Conservation (phyloP, 2,329 filamentous ascomycete genomes). For the Pseudogymnoascus sp. region DNA sequence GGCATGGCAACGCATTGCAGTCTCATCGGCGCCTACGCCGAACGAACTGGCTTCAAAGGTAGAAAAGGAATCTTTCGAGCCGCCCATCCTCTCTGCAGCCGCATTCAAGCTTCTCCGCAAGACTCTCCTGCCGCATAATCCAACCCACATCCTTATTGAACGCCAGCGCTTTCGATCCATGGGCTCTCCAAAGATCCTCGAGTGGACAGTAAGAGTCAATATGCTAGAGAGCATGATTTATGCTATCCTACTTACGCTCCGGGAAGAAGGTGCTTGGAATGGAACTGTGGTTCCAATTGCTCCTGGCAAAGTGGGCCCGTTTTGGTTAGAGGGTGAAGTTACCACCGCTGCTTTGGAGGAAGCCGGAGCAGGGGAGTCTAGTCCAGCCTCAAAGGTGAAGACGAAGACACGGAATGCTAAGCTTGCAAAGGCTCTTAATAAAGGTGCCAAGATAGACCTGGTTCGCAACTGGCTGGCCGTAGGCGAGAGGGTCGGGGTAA, state of each 20-base stretch:
- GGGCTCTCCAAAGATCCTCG: slow-evolving; percentile 57
- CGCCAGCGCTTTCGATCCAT: slow-evolving; percentile 53
- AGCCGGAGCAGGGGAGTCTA: slow-evolving; percentile 17
- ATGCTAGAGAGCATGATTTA: slow-evolving; percentile 76
- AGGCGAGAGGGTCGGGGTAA: slow-evolving; percentile 24
- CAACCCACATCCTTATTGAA: slow-evolving; percentile 64
- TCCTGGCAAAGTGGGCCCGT: slow-evolving; percentile 47
- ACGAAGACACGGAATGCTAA: slow-evolving; percentile 33
- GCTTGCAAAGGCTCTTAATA: slow-evolving; percentile 36
- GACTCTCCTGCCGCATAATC: slow-evolving; percentile 40
- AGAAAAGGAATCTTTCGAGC: slow-evolving; percentile 41
- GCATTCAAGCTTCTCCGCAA: slow-evolving; percentile 47
- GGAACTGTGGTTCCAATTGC: slow-evolving; percentile 42
- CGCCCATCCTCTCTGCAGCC: slow-evolving; percentile 42
- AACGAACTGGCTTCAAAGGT: slow-evolving; percentile 12
- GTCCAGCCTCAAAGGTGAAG: slow-evolving; percentile 10
- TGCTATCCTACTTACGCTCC: slow-evolving; percentile 54
- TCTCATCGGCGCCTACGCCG: slow-evolving; percentile 27
- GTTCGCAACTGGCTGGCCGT: slow-evolving; percentile 45
- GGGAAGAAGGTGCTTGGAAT: slow-evolving; percentile 34
- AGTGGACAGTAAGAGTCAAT: slow-evolving; percentile 80
- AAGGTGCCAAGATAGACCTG: slow-evolving; percentile 56
- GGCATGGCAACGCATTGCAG: slow-evolving; percentile 33
- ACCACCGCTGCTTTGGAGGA: slow-evolving; percentile 16
- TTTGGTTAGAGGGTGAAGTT: slow-evolving; percentile 38